Evolutionary conservation across 257 asterid genomes (phyloP).

Genomic region (Lantana camara): DNA sequence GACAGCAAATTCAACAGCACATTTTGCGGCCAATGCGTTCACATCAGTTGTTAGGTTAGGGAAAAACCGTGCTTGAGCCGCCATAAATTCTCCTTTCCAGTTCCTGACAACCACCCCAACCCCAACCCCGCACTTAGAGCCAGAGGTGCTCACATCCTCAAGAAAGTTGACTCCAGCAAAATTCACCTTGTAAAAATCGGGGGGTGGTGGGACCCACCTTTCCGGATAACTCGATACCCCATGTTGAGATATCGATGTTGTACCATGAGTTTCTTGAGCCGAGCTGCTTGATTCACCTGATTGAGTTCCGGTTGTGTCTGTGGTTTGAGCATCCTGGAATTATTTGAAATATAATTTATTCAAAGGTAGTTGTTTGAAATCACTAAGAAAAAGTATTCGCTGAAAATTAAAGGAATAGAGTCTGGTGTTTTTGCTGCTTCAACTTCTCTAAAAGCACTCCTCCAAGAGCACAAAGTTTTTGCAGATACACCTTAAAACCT

Average conservation of each 20-base stretch:
- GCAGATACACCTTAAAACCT: neutral
- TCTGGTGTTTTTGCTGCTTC: no score
- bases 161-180: constrained; percentile 16
- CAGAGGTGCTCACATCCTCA: neutral
- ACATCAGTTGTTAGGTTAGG: constrained; percentile 6
- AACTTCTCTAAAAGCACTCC: no score
- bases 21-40: constrained; percentile 22
- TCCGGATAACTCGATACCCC: neutral
- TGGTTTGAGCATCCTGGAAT: neutral
- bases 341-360: neutral
- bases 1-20: constrained; percentile 20
- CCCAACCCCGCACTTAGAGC: constrained; percentile 23
- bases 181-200: constrained; percentile 19
- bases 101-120: constrained; percentile 23
- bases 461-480: no score
- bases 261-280: neutral
- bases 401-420: no score
- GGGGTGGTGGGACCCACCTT: constrained; percentile 28
- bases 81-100: constrained; percentile 27
- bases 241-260: neutral
- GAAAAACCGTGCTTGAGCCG: constrained; percentile 21
- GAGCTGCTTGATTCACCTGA: neutral
- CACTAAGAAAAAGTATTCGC: no score
- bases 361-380: neutral
- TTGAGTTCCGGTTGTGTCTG: neutral